Evolutionary conservation across 176 grass and related monocot species (phyloP).

Genomic region (Eleusine coracana): DNA sequence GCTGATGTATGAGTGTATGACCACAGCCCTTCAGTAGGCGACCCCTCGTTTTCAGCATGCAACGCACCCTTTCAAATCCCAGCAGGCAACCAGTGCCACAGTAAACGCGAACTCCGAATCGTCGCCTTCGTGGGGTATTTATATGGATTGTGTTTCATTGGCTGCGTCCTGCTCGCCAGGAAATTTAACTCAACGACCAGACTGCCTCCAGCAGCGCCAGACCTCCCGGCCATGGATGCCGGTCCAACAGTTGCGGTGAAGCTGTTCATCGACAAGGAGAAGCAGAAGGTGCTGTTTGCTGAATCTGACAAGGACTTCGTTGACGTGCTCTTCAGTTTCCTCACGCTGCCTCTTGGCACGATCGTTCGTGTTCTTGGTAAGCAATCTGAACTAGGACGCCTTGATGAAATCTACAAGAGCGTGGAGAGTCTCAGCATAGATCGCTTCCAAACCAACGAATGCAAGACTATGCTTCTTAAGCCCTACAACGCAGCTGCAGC

Average conservation of each 20-base stretch:
- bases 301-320: constrained; percentile 56
- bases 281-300: constrained; percentile 36
- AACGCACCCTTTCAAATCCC: no score
- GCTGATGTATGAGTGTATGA: no score
- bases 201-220: no score
- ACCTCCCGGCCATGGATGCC: not conserved
- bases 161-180: not conserved
- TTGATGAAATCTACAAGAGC: constrained; percentile 35
- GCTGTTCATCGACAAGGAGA: constrained; percentile 49
- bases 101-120: not conserved
- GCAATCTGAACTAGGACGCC: constrained; percentile 21
- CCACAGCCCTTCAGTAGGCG: no score
- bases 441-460: constrained; percentile 14
- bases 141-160: not conserved
- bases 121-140: constrained; percentile 8
- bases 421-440: constrained; percentile 25
- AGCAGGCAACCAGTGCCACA: no score
- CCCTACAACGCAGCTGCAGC: not conserved
- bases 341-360: constrained; percentile 52
- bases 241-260: constrained; percentile 22
- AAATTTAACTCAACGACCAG: no score
- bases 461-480: constrained; percentile 46
- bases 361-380: constrained; percentile 40
- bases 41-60: no score
- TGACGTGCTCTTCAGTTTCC: constrained; percentile 61